These are phyloP conservation scores for Coniosporium tulheliwenetii DNA, from an alignment of 2,329 filamentous ascomycete species.

Conservation along the genomic window DNA sequence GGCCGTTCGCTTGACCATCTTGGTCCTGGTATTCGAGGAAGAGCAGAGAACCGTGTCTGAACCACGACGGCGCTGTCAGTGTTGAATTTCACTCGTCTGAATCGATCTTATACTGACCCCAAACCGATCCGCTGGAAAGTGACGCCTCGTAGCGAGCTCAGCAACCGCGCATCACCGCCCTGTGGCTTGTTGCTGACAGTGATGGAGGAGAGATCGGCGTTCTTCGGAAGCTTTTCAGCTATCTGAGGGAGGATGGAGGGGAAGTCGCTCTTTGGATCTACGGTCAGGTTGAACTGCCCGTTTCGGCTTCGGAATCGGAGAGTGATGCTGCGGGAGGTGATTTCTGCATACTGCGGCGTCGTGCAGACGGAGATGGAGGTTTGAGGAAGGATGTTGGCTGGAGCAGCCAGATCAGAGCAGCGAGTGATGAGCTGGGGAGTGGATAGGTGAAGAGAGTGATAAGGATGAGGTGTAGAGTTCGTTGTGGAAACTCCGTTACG, in stretches of 20 bases:
- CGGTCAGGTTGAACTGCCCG: slow-evolving; percentile 75
- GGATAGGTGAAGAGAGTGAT: slow-evolving; percentile 1
- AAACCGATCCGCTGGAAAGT: slow-evolving; percentile 42
- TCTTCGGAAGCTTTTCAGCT: slow-evolving; percentile 42
- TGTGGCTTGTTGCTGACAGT: slow-evolving; percentile 45
- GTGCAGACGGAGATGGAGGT: not conserved
- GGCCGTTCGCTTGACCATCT: slow-evolving; percentile 33
- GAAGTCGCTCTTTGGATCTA: slow-evolving; percentile 63
- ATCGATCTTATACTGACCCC: slow-evolving; percentile 24
- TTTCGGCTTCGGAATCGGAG: slow-evolving; percentile 80
- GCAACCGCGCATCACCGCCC: slow-evolving; percentile 39
- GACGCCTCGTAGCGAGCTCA: slow-evolving; percentile 37
- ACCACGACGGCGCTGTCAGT: not conserved
- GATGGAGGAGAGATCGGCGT: slow-evolving; percentile 38
- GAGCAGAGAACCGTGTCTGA: slow-evolving; percentile 77
- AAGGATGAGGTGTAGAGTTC: not conserved
- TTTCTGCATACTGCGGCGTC: slow-evolving; percentile 1
- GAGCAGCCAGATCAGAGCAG: not conserved
- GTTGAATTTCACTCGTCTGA: too few species aligned
- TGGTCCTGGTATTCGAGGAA: slow-evolving; percentile 67
- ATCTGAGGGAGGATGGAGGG: slow-evolving; percentile 38
- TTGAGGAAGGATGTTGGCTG: not conserved
- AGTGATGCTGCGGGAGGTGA: slow-evolving; percentile 43
- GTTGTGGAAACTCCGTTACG: not conserved
- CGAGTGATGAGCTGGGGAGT: slow-evolving; percentile 1